Percentiles rank a stretch among this genome's conserved stretches.
Conservation (phyloP, 805 yeast genomes). For the Lipomyces yamadae region DNA sequence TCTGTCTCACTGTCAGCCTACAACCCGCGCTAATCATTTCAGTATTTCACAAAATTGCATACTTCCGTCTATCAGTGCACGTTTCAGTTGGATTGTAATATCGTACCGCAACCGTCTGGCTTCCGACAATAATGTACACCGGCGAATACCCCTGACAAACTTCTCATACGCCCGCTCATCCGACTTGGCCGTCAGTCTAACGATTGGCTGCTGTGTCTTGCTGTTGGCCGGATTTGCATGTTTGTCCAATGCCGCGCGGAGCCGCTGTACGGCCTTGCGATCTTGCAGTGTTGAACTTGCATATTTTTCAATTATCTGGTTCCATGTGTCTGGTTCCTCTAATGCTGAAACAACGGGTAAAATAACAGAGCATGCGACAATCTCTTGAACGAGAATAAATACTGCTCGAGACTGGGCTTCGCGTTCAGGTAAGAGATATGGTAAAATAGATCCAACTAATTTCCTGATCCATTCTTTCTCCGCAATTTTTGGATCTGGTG, state of each 20-base stretch:
- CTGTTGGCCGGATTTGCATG: constrained; percentile 48
- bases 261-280: constrained; percentile 70
- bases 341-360: constrained; percentile 57
- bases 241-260: constrained; percentile 70
- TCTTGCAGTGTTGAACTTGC: constrained; percentile 72
- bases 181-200: constrained; percentile 50
- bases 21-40: neutral
- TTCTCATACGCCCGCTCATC: constrained; percentile 51
- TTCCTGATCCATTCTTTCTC: constrained; percentile 58
- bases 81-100: constrained; percentile 54
- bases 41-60: neutral
- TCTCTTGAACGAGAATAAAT: constrained; percentile 60
- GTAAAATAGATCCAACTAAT: constrained; percentile 52
- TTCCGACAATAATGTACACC: constrained; percentile 49
- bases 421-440: constrained; percentile 53
- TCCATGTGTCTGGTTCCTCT: constrained; percentile 78
- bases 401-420: constrained; percentile 56
- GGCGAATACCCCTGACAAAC: constrained; percentile 48
- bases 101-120: constrained; percentile 57
- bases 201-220: constrained; percentile 29
- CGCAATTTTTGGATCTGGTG: constrained; percentile 48
- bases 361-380: constrained; percentile 63
- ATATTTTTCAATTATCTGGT: constrained; percentile 61
- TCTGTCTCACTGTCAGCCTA: constrained; percentile 41
- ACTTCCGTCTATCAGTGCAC: constrained; percentile 46